Evolutionary conservation across 2,329 filamentous ascomycete genomes (phyloP), one percentile per base, ranked within the genome.

Genomic region (Penicillium brasilianum): DNA sequence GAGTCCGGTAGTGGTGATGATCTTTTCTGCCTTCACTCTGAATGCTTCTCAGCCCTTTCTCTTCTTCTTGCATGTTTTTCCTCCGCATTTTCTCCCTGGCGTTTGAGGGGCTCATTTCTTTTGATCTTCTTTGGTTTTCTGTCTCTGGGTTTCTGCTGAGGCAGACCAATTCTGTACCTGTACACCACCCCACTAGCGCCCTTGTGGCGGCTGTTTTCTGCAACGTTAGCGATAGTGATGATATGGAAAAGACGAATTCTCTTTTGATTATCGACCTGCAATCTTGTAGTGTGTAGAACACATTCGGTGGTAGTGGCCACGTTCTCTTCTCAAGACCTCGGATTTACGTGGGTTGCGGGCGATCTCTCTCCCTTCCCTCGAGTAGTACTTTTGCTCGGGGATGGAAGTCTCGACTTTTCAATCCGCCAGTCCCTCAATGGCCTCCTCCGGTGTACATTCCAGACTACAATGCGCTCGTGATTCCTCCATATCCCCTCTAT

Each of bases 71-170:
- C 50, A 28, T 52, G 20, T 34, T 53, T 34, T 53, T 65, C 63
- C 54, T 61, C 57, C 53, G 65, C 66, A 69, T 69, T 69, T 62
- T 63, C 8, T 46, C 49, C 59, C 60, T n/a, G 65, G 66, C 66
- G 66, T 69, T 67, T 55, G 53, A 59, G 48, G 43, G 50, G 53
- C 55, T 63, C 7, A 16, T 62, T 48, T 39, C 58, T 59, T 59
- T 28, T 11, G 7, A 60, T 60, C 48, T 59, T 51, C 43, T 25
- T 13, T 37, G 48, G 46, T 37, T 50, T 13, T 36, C 30, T 55
- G 32, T 39, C 52, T 50, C 46, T 48, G 37, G 57, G 20, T 22
- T 43, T 4, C 39, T 43, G 37, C 16, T 41, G 37, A 41, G 39
- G 57, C 64, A 63, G 58, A 59, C 56, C 18, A 25, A 49, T 51